Percentiles rank a stretch among this genome's conserved stretches.
Evolutionary conservation across 257 asterid genomes (phyloP).

Genomic region (Jacaranda mimosifolia): DNA sequence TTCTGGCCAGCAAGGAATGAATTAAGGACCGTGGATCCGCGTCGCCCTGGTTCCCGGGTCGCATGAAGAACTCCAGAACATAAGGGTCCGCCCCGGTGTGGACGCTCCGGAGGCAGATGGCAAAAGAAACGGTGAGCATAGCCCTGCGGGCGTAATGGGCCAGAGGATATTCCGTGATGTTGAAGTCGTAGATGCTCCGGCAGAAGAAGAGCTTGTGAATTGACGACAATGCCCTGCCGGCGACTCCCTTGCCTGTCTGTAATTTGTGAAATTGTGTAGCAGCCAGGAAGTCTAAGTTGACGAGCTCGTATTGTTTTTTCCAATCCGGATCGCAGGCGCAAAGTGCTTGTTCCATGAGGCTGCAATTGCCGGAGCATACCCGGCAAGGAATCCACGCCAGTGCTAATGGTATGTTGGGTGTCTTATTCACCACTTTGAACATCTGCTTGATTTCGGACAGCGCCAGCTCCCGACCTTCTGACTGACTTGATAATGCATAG

Average conservation of each 20-base stretch:
- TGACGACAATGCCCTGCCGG: neutral
- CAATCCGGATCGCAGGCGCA: neutral
- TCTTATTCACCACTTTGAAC: neutral
- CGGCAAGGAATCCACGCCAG: neutral
- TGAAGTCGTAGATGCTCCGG: constrained; percentile 5
- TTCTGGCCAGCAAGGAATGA: neutral
- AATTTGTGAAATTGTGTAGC: neutral
- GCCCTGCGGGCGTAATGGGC: constrained; percentile 3
- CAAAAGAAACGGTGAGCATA: constrained; percentile 1
- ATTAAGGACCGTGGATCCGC: neutral
- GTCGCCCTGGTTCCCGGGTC: neutral
- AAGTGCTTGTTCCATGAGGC: neutral
- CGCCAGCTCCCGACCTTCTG: constrained; percentile 1
- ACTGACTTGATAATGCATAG: neutral
- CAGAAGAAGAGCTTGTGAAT: neutral
- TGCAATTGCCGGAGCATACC: neutral
- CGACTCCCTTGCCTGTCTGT: neutral
- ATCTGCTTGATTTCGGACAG: neutral
- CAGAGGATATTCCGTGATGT: neutral
- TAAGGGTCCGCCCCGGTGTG: constrained; percentile 9
- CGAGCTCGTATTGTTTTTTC: neutral
- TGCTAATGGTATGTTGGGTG: neutral
- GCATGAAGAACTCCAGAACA: constrained; percentile 3
- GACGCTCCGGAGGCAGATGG: constrained; percentile 6
- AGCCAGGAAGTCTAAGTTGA: neutral